Evolutionary conservation across 495 filamentous ascomycete species (phyloP), one percentile per base, ranked within the genome.

Genomic region (Chaetomidium leptoderma): DNA sequence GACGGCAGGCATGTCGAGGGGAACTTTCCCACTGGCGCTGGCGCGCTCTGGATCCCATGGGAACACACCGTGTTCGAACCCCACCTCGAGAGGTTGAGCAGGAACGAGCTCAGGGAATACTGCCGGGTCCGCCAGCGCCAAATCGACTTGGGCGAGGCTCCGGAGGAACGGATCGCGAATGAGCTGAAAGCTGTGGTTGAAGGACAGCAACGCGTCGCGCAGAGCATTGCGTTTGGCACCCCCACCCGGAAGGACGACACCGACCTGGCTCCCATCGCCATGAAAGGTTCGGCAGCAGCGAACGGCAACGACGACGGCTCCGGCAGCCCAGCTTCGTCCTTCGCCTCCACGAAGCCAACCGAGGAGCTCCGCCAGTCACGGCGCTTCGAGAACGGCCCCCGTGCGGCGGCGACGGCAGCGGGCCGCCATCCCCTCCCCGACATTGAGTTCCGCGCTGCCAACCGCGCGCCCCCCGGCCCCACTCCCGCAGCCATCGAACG

Each of bases 81-180:
- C 3, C 78, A 81, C 26, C 66, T 83, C 6, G 60, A 62, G n/a
- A 33, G 63, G 1, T 66, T 81, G 2, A 65, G 62, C 6, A 63
- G 80, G 4, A 67, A 74, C 8, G 77, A 83, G 57, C 64, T 83
- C 44, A 83, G 81, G 63, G 79, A 83, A 59, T 83, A 81, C 62
- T 72, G 73, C 48, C 73, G 79, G 1, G 65, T 81, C 19, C 76
- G 80, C 17, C 77, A 80, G 56, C 62, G 61, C 17, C 78, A 81
- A 58, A 60, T 80, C 6, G 76, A 78, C 46, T 53, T 68, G 5
- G 72, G 75, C 33, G 80, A 82, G 64, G 59, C 57, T 10, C 58
- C 69, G 0, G 74, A 73, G 2, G 70, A 80, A 1, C 71, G 73
- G n/a, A 62, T 70, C 4, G 67, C 60, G 4, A 81, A 81, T 60